A percentile compares a stretch with the other conserved stretches of the same genome.
These are phyloP conservation scores for Sisymbrium altissimum DNA, from an alignment of 345 rosid species.

Conservation along the genomic window DNA sequence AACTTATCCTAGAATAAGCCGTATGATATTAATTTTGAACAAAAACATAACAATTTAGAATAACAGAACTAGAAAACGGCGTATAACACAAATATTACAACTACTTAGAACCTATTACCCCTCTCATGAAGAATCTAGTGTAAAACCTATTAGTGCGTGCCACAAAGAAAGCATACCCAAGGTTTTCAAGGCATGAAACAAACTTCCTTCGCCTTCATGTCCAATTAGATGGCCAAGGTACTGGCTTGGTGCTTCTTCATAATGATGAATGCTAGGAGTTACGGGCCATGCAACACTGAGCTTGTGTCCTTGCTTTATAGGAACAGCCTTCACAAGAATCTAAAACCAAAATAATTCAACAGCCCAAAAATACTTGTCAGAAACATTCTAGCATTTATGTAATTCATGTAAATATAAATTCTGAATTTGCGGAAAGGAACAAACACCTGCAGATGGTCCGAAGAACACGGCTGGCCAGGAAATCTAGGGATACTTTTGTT, in stretches of 20 bases:
- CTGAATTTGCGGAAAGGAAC: not conserved
- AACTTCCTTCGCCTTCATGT: constrained; percentile 92
- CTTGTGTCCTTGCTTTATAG: constrained; percentile 83
- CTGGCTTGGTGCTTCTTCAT: constrained; percentile 78
- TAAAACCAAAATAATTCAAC: constrained; percentile 25
- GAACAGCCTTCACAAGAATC: constrained; percentile 82
- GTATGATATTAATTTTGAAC: not conserved
- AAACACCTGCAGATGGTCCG: constrained; percentile 80
- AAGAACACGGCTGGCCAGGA: constrained; percentile 77
- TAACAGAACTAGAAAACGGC: not conserved
- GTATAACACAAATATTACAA: not conserved
- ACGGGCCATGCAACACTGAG: constrained; percentile 78
- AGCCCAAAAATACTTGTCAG: constrained; percentile 6
- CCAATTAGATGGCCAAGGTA: constrained; percentile 91
- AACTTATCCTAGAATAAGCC: not conserved
- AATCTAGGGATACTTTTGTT: constrained; percentile 43
- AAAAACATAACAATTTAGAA: not conserved
- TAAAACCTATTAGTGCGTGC: not conserved
- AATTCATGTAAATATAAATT: not conserved
- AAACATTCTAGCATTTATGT: constrained; percentile 4
- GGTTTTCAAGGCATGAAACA: constrained; percentile 73
- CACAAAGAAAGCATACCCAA: constrained; percentile 52
- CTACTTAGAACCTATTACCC: not conserved
- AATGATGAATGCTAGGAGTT: constrained; percentile 71
- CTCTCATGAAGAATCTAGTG: not conserved